Conservation (phyloP, 2,329 filamentous ascomycete genomes). For the Stachybotrys elegans region DNA sequence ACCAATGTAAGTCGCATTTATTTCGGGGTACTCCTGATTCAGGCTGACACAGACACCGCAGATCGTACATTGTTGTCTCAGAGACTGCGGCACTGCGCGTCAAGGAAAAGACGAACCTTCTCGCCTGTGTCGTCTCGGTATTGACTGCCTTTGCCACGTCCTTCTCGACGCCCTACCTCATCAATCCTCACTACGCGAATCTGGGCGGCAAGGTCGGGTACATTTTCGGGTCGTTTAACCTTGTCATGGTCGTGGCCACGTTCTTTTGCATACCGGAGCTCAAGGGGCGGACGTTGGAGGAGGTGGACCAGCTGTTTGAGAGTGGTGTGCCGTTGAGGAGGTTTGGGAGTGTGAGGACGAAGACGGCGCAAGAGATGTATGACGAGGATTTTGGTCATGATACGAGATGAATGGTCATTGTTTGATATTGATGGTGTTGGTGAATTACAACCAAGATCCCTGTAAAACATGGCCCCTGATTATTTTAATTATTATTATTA, state of each 20-base stretch:
- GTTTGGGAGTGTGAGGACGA: conserved; percentile 4
- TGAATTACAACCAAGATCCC: no score
- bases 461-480: no score
- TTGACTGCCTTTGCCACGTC: conserved; percentile 24
- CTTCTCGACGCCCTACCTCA: conserved; percentile 31
- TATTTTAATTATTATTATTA: no score
- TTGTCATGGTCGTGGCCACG: conserved; percentile 33
- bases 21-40: no score
- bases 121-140: conserved; percentile 21
- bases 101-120: conserved; percentile 24
- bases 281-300: conserved; percentile 24
- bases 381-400: no score
- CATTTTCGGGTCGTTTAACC: conserved; percentile 31
- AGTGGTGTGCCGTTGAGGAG: conserved; percentile 11
- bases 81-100: conserved; percentile 18
- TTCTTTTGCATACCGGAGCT: conserved; percentile 40
- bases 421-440: no score
- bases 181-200: conserved; percentile 27
- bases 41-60: no score
- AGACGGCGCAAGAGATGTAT: background rate
- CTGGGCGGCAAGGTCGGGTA: conserved; percentile 31
- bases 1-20: conserved; percentile 14
- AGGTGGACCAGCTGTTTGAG: conserved; percentile 17
- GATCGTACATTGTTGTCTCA: conserved; percentile 20
- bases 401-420: no score